These are phyloP conservation scores for Pichia pseudocactophila DNA, from an alignment of 805 yeast genomes.

Conservation along the genomic window DNA sequence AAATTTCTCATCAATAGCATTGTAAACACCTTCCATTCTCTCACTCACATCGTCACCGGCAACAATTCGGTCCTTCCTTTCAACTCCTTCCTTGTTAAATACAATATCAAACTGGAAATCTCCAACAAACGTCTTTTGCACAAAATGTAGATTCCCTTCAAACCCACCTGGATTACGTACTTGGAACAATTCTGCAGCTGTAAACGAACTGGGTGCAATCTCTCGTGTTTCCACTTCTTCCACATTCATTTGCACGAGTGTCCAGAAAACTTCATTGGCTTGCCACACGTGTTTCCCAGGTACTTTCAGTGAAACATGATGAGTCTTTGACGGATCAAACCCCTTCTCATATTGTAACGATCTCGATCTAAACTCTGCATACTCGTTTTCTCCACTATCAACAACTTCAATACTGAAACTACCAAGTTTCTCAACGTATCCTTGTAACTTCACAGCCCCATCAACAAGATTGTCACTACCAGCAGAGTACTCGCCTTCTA, in stretches of 20 bases:
- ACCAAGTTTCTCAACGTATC: slow-evolving; percentile 54
- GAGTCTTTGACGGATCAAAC: slow-evolving; percentile 51
- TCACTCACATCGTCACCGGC: slow-evolving; percentile 28
- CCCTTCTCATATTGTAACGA: slow-evolving; percentile 27
- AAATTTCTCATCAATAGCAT: slow-evolving; percentile 46
- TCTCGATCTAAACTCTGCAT: slow-evolving; percentile 28
- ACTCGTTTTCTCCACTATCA: slow-evolving; percentile 38
- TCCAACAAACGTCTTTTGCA: slow-evolving; percentile 72
- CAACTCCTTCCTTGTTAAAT: slow-evolving; percentile 37
- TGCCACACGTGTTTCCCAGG: slow-evolving; percentile 65
- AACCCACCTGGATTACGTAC: slow-evolving; percentile 51
- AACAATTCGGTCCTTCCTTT: slow-evolving; percentile 32
- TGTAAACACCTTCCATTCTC: slow-evolving; percentile 27
- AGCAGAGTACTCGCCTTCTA: slow-evolving; percentile 22
- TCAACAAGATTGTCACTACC: slow-evolving; percentile 22
- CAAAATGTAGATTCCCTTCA: slow-evolving; percentile 68
- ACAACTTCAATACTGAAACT: slow-evolving; percentile 51
- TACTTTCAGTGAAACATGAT: slow-evolving; percentile 58
- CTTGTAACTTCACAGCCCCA: slow-evolving; percentile 36
- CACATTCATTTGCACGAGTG: slow-evolving; percentile 64
- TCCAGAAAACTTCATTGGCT: slow-evolving; percentile 66
- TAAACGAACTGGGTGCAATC: slow-evolving; percentile 15
- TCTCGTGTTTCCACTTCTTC: slow-evolving; percentile 24
- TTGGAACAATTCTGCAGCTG: slow-evolving; percentile 42
- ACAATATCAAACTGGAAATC: slow-evolving; percentile 65